Percentiles rank a stretch among this genome's conserved stretches.
Evolutionary conservation across 352 stramenopile genomes (phyloP).

Genomic region (Globisporangium spiculum): DNA sequence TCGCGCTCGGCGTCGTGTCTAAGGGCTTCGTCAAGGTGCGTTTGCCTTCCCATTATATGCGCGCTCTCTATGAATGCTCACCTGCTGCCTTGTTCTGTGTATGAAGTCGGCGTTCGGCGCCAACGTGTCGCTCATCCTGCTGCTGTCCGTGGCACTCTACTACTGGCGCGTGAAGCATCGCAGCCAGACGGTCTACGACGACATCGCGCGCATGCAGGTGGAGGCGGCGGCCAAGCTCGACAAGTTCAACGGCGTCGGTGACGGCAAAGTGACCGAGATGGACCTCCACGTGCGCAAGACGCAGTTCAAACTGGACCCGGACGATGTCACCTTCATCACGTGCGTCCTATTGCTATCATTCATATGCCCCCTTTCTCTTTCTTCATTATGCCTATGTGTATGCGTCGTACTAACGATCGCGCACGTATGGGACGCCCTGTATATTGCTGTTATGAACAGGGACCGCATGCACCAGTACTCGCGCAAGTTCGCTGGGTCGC

Average conservation of each 20-base stretch:
- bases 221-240: constrained; percentile 67
- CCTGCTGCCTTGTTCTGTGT: neutral
- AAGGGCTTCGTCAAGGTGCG: constrained; percentile 65
- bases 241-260: constrained; percentile 48
- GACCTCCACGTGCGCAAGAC: constrained; percentile 57
- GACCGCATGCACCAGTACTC: constrained; percentile 76
- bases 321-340: constrained; percentile 70
- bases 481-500: constrained; percentile 60
- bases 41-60: neutral
- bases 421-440: neutral
- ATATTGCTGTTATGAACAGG: constrained; percentile 21
- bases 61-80: neutral
- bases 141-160: constrained; percentile 59
- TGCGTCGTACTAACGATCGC: neutral
- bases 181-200: constrained; percentile 63
- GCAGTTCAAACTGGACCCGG: constrained; percentile 59
- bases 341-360: constrained; percentile 22
- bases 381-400: neutral
- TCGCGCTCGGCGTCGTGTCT: constrained; percentile 59
- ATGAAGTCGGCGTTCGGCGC: constrained; percentile 52
- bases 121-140: constrained; percentile 61
- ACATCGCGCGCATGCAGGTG: constrained; percentile 58
- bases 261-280: constrained; percentile 44
- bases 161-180: constrained; percentile 60
- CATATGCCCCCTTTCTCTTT: neutral